Base-by-base conservation (phyloP, 345 rosid genomes). In the Heritiera littoralis region DNA sequence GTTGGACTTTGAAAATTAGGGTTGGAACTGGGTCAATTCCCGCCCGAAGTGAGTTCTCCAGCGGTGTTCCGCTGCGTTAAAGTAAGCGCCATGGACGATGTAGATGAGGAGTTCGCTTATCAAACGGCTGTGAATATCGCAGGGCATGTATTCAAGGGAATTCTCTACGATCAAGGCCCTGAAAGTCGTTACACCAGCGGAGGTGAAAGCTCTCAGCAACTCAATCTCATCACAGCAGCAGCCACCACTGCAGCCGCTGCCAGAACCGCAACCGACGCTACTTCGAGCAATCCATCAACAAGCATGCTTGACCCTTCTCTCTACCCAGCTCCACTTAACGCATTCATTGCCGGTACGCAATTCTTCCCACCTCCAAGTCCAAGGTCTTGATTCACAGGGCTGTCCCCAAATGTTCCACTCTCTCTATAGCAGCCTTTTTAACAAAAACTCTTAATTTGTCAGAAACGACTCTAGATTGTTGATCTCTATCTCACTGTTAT, bases 321-420 rank as follows among this genome's bases (percentile, higher is more conserved):
- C 61, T 95, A 90, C 63, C 91, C 95, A 55, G 87, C 97, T 78
- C 91, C 95, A n/a, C 88, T 92, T 78, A 90, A 84, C 81, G 88
- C 95, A 15, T 92, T 88, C 80, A 86, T 90, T 43, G 89, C 96
- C 66, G 96, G 94, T 91, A 92, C 98, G 94, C 98, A 91, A 83
- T 93, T 93, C 90, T 95, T 92, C 92, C 91, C 93, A 76, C 93
- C 91, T 51, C 92, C 93, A 65, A 92, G 97, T 51, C 92, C 93
- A 65, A 92, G 97, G 83, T 89, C 97, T 76, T 89, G 80, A 85
- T 20, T 66, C 0, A 58, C 48, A 18, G 12, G 3, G 51, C n/a
- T 40, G 38, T 63, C 71, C 41, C 23, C 38, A 13, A 60, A 69
- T 48, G 30, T 76, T 49, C 51, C 35, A 20, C 18, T 41, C 35